These are phyloP conservation scores for Penicillium corylophilum DNA, from an alignment of 2,329 filamentous ascomycete genomes.

Conservation along the genomic window DNA sequence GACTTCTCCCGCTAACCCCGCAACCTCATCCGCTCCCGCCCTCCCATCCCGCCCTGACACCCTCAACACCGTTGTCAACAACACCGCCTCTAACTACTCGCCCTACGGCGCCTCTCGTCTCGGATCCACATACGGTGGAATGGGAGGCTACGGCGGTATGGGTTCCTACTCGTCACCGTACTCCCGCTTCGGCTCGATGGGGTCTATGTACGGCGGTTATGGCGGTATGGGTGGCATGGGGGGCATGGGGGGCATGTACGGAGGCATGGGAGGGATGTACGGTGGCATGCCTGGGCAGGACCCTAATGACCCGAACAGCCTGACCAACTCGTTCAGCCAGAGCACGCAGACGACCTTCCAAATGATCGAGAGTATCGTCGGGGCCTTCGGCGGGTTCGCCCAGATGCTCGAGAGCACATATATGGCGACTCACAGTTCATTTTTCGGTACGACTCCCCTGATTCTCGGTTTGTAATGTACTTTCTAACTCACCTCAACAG, in stretches of 20 bases:
- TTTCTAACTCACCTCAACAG: conserved; percentile 47
- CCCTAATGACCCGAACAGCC: conserved; percentile 85
- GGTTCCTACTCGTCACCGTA: conserved; percentile 57
- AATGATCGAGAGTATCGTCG: conserved; percentile 95
- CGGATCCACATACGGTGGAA: conserved; percentile 55
- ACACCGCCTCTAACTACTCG: conserved; percentile 82
- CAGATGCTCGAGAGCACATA: conserved; percentile 99
- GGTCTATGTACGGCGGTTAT: conserved; percentile 34
- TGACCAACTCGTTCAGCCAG: conserved; percentile 93
- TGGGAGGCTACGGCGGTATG: conserved; percentile 41
- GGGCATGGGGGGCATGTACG: conserved; percentile 48
- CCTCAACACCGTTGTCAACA: conserved; percentile 76
- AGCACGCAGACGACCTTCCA: conserved; percentile 97
- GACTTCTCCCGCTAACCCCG: conserved; percentile 40
- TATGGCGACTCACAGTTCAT: conserved; percentile 98
- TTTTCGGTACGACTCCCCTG: conserved; percentile 72
- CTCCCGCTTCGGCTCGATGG: conserved; percentile 52
- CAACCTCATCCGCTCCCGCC: conserved; percentile 58
- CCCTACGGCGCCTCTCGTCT: conserved; percentile 58
- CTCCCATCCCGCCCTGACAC: conserved; percentile 79
- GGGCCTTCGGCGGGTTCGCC: conserved; percentile 93
- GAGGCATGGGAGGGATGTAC: conserved; percentile 47
- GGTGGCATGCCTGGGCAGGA: conserved; percentile 56
- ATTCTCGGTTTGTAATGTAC: conserved; percentile 5
- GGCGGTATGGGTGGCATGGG: conserved; percentile 46